Percentiles rank a stretch among this genome's conserved stretches.
Conservation (phyloP, 495 filamentous ascomycete species). For the Thermothielavioides terrestris region DNA sequence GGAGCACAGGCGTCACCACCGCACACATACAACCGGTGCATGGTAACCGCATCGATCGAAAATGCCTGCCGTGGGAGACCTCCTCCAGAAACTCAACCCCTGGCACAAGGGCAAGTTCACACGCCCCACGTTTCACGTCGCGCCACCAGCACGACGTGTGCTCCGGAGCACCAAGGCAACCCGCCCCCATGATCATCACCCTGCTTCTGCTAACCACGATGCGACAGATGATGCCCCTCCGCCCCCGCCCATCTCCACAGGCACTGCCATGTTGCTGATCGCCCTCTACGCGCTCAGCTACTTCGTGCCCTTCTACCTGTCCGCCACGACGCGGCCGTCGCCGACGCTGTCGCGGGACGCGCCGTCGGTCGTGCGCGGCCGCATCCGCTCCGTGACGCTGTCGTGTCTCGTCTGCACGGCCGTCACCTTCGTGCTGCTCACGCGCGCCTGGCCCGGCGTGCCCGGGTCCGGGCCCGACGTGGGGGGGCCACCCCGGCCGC, state of each 20-base stretch:
- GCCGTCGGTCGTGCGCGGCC: constrained; percentile 79
- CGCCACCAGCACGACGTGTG: too few species aligned
- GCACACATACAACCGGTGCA: background rate
- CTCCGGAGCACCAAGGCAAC: background rate
- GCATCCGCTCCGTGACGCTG: constrained; percentile 67
- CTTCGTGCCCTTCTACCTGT: constrained; percentile 87
- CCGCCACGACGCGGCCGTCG: constrained; percentile 66
- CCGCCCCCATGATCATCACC: background rate
- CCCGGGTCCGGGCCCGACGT: too few species aligned
- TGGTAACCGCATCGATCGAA: background rate
- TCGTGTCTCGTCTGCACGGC: constrained; percentile 56
- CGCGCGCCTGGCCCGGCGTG: constrained; percentile 11
- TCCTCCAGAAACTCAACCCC: constrained; percentile 21
- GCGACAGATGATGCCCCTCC: constrained; percentile 7
- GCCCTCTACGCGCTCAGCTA: constrained; percentile 74
- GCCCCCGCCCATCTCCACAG: constrained; percentile 20
- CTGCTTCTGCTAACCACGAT: background rate
- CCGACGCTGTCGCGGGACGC: constrained; percentile 77
- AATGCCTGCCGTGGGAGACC: constrained; percentile 18
- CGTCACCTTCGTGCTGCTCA: constrained; percentile 54
- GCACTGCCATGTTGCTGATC: constrained; percentile 31
- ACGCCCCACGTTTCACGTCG: too few species aligned
- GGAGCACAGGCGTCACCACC: too few species aligned
- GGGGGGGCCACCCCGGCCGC: too few species aligned
- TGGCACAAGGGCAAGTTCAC: constrained; percentile 25